Conservation (phyloP, 345 rosid genomes). For the Alliaria petiolata region DNA sequence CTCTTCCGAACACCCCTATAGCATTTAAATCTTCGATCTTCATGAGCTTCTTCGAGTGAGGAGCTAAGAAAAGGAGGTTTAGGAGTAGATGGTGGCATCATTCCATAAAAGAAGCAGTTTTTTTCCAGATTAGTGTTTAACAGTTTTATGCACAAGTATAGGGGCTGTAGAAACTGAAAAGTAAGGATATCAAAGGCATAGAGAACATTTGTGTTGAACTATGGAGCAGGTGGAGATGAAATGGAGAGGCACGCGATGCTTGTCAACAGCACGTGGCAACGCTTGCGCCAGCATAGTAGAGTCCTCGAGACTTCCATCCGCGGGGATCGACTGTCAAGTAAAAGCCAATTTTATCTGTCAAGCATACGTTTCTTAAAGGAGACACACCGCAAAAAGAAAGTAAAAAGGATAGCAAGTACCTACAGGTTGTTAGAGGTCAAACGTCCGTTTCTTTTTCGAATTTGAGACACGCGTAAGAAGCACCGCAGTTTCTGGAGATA, state of each 20-base stretch:
- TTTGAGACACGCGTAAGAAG: conserved; percentile 27
- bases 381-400: conserved; percentile 13
- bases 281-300: conserved; percentile 28
- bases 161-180: conserved; percentile 1
- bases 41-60: conserved; percentile 22
- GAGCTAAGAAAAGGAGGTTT: conserved; percentile 22
- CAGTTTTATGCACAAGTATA: conserved; percentile 25
- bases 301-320: conserved; percentile 18
- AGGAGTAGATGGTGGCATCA: conserved; percentile 21
- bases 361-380: conserved; percentile 30
- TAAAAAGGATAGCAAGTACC: conserved; percentile 14
- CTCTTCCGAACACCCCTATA: conserved; percentile 42
- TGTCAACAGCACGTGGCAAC: conserved; percentile 35
- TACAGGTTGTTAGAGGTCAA: conserved; percentile 11
- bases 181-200: too few species aligned
- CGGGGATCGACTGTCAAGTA: conserved; percentile 20
- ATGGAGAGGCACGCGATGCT: too few species aligned
- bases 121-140: not conserved
- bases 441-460: conserved; percentile 9
- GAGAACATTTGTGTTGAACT: conserved; percentile 2
- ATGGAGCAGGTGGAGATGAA: too few species aligned
- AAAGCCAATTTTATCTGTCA: conserved; percentile 22
- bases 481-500: conserved; percentile 17
- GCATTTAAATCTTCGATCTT: conserved; percentile 20
- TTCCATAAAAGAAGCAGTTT: conserved; percentile 14